A percentile compares a stretch with the other conserved stretches of the same genome.
phyloP scores from a whole-genome alignment of 139 green algal species.

The Haematococcus lacustris region DNA sequence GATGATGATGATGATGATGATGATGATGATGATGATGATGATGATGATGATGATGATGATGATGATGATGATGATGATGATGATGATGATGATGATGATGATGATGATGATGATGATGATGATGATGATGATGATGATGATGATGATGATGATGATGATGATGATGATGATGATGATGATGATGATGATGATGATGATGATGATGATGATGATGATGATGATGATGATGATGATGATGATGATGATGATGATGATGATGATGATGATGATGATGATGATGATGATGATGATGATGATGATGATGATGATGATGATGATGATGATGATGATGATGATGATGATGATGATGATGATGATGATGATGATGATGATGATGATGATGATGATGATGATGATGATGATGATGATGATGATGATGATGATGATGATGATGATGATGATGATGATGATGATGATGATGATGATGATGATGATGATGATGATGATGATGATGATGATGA shows the following conservation, averaged over 20 bases:
- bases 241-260: slow-evolving; percentile 3
- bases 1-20: slow-evolving; percentile 3
- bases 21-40: slow-evolving; percentile 3
- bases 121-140: slow-evolving; percentile 3
- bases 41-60: slow-evolving; percentile 4
- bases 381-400: slow-evolving; percentile 3
- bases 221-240: slow-evolving; percentile 4
- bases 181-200: slow-evolving; percentile 3
- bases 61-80: slow-evolving; percentile 3
- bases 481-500: slow-evolving; percentile 3
- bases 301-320: slow-evolving; percentile 3
- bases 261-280: slow-evolving; percentile 3
- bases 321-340: slow-evolving; percentile 3
- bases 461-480: slow-evolving; percentile 4
- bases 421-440: slow-evolving; percentile 3
- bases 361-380: slow-evolving; percentile 3
- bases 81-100: slow-evolving; percentile 3
- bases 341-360: slow-evolving; percentile 4
- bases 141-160: slow-evolving; percentile 3
- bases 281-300: slow-evolving; percentile 4
- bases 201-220: slow-evolving; percentile 3
- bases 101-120: slow-evolving; percentile 4
- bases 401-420: slow-evolving; percentile 4
- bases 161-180: slow-evolving; percentile 4
- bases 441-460: slow-evolving; percentile 3